Percentiles rank a stretch among this genome's conserved stretches.
These are phyloP conservation scores for Macrocystidia cucumis DNA, from an alignment of 1,284 basidiomycete species.

Conservation along the genomic window DNA sequence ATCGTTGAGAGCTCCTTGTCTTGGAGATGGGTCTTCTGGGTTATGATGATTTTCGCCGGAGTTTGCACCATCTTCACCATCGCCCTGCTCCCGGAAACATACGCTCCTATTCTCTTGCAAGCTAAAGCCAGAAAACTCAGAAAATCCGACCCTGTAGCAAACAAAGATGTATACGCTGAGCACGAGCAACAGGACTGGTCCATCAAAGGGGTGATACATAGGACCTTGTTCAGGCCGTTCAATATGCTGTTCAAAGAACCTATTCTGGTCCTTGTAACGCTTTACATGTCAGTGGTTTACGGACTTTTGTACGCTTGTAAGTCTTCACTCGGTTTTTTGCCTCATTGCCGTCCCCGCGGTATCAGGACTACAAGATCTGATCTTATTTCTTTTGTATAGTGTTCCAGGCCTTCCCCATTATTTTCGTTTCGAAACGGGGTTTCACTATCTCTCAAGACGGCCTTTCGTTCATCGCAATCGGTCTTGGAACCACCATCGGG, in stretches of 20 bases:
- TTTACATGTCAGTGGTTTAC: constrained; percentile 66
- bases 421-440: constrained; percentile 40
- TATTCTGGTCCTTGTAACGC: constrained; percentile 58
- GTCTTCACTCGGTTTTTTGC: constrained; percentile 14
- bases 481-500: constrained; percentile 53
- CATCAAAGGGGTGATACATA: constrained; percentile 36
- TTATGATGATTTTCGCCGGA: constrained; percentile 55
- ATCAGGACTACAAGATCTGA: constrained; percentile 1
- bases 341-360: not conserved
- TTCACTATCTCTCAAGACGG: constrained; percentile 53
- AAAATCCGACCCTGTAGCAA: constrained; percentile 36
- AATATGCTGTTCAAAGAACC: constrained; percentile 60
- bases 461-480: constrained; percentile 65
- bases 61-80: constrained; percentile 34
- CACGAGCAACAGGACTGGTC: constrained; percentile 59
- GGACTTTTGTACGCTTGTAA: constrained; percentile 54
- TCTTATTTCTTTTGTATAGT: constrained; percentile 32
- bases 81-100: constrained; percentile 50
- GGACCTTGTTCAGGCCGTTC: constrained; percentile 56
- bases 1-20: constrained; percentile 30
- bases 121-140: constrained; percentile 25
- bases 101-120: constrained; percentile 43
- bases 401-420: constrained; percentile 53
- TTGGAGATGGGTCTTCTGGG: constrained; percentile 67
- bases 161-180: constrained; percentile 44